Evolutionary conservation across 306 rosid genomes (phyloP).

Genomic region (Dryas alaskensis): DNA sequence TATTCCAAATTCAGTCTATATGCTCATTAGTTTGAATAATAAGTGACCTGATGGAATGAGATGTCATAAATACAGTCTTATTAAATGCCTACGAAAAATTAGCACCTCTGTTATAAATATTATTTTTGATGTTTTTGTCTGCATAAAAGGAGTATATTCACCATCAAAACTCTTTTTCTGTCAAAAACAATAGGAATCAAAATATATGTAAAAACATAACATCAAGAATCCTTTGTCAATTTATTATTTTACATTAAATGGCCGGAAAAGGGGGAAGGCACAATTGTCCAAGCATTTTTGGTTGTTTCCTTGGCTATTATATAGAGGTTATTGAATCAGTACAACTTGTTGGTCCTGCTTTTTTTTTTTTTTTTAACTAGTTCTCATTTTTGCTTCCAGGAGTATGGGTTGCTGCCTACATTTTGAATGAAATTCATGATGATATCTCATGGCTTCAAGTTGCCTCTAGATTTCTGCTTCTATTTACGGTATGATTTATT

Average conservation of each 20-base stretch:
- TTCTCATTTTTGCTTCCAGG: slow-evolving; percentile 50
- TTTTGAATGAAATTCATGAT: slow-evolving; percentile 80
- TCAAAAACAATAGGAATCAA: not conserved
- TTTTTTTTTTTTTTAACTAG: slow-evolving; percentile 4
- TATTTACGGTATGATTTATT: slow-evolving; percentile 58
- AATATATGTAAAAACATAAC: not conserved
- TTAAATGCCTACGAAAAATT: not conserved
- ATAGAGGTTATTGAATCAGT: not conserved
- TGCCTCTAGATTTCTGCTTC: slow-evolving; percentile 76
- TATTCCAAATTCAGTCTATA: not conserved
- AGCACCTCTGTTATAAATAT: not conserved
- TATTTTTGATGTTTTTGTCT: not conserved
- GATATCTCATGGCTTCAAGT: slow-evolving; percentile 80
- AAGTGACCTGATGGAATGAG: not conserved
- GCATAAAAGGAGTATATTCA: not conserved
- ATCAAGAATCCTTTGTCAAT: not conserved
- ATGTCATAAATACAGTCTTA: not conserved
- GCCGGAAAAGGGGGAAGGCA: not conserved
- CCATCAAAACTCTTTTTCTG: not conserved
- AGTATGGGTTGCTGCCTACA: slow-evolving; percentile 75
- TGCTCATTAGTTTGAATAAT: not conserved
- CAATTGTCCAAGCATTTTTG: not conserved
- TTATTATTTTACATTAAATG: not conserved
- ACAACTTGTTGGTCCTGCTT: slow-evolving; percentile 10
- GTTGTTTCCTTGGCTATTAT: not conserved